Evolutionary conservation across 1,139 yeast genomes (phyloP).

Genomic region (Keqinozyma sinolaborantium): DNA sequence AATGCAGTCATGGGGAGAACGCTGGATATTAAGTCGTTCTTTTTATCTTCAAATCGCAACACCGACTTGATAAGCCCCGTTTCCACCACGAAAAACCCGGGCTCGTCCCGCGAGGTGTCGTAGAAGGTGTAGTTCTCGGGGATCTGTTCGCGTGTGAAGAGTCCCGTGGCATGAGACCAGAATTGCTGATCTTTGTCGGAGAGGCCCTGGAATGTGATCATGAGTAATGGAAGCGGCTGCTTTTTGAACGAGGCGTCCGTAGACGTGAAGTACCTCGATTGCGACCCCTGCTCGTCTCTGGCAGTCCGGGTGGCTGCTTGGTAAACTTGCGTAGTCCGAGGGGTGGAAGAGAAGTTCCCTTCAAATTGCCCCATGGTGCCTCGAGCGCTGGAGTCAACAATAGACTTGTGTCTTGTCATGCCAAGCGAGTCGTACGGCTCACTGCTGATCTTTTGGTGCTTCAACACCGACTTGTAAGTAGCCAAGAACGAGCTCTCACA

Average conservation of each 20-base stretch:
- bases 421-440: conserved; percentile 12
- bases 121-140: conserved; percentile 50
- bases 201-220: conserved; percentile 69
- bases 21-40: conserved; percentile 66
- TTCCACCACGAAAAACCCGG: conserved; percentile 69
- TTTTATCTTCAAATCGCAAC: conserved; percentile 49
- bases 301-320: conserved; percentile 61
- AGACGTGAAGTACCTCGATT: conserved; percentile 23
- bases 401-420: conserved; percentile 12
- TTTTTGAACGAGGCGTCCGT: conserved; percentile 32
- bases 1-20: conserved; percentile 88
- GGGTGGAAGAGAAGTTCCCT: conserved; percentile 33
- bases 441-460: conserved; percentile 14
- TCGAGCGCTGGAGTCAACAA: conserved; percentile 9
- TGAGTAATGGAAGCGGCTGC: conserved; percentile 66
- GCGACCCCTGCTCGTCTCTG: conserved; percentile 35
- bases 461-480: conserved; percentile 48
- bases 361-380: conserved; percentile 11
- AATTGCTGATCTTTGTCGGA: conserved; percentile 58
- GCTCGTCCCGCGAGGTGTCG: conserved; percentile 36
- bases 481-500: conserved; percentile 87
- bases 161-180: conserved; percentile 59
- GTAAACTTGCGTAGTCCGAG: conserved; percentile 58
- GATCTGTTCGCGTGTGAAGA: conserved; percentile 47
- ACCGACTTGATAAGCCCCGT: conserved; percentile 71